Percentiles rank a stretch among this genome's conserved stretches.
phyloP scores from a whole-genome alignment of 2,329 filamentous ascomycete genomes.

The Triangularia verruculosa region DNA sequence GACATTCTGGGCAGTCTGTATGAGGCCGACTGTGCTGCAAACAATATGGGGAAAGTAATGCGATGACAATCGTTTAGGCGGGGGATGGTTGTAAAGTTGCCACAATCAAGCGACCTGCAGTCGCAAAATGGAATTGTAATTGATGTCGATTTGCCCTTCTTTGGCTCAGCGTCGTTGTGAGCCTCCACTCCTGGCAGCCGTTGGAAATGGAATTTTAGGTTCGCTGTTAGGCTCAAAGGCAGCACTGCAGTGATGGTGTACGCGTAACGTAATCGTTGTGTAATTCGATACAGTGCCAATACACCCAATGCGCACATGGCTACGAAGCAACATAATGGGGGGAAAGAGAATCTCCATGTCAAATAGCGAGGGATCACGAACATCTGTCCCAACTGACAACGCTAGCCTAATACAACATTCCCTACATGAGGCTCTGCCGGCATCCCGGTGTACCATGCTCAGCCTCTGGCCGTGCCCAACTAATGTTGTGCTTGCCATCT shows the following conservation, averaged over 20 bases:
- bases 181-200: neutral
- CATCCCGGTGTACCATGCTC: neutral
- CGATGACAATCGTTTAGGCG: neutral
- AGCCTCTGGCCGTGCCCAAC: neutral
- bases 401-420: constrained; percentile 6
- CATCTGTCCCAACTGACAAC: neutral
- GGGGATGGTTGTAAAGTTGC: neutral
- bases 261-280: constrained; percentile 2
- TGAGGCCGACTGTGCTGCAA: constrained; percentile 4
- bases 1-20: constrained; percentile 60
- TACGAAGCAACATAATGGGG: neutral
- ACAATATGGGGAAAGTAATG: neutral
- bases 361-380: neutral
- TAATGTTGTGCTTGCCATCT: neutral
- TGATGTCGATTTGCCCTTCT: neutral
- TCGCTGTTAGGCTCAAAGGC: neutral
- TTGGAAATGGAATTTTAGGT: neutral
- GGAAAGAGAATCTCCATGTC: neutral
- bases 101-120: neutral
- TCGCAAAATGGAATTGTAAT: neutral
- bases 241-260: neutral
- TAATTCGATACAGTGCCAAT: constrained; percentile 6
- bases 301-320: constrained; percentile 4
- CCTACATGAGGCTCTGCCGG: neutral
- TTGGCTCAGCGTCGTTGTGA: constrained; percentile 5